Percentiles rank a stretch among this genome's conserved stretches.
These are phyloP conservation scores for Arthroderma sp. DNA, from an alignment of 2,329 filamentous ascomycete species.

Conservation along the genomic window DNA sequence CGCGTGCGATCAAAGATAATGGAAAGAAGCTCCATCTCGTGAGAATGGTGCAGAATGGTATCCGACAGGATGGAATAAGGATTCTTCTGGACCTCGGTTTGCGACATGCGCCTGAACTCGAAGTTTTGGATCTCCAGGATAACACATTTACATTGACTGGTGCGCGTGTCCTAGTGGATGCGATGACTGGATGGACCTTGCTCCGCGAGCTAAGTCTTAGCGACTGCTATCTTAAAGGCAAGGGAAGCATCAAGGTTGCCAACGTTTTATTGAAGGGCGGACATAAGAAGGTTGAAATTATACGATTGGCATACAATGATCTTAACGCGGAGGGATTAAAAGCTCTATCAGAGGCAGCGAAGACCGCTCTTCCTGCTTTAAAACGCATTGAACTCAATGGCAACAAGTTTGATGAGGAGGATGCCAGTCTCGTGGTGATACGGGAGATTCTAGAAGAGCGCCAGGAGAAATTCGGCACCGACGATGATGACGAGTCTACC, in stretches of 20 bases:
- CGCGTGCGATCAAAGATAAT: constrained; percentile 71
- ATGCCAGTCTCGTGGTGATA: constrained; percentile 55
- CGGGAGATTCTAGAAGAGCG: constrained; percentile 60
- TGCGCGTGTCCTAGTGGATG: constrained; percentile 62
- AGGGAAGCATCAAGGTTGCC: constrained; percentile 62
- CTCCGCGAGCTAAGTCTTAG: constrained; percentile 76
- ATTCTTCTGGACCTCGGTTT: constrained; percentile 69
- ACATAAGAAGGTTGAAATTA: constrained; percentile 64
- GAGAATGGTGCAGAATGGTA: constrained; percentile 98
- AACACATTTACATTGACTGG: constrained; percentile 87
- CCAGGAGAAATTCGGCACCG: constrained; percentile 53
- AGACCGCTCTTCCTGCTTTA: constrained; percentile 56
- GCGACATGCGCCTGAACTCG: constrained; percentile 52
- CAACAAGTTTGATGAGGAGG: constrained; percentile 85
- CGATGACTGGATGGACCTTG: constrained; percentile 58
- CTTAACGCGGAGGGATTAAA: constrained; percentile 67
- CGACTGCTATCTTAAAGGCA: constrained; percentile 69
- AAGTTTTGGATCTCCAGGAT: constrained; percentile 82
- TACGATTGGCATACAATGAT: constrained; percentile 88
- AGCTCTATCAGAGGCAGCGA: constrained; percentile 54
- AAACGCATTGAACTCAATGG: constrained; percentile 88
- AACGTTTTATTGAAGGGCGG: constrained; percentile 59
- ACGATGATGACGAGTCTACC: constrained; percentile 58
- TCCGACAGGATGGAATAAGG: constrained; percentile 82
- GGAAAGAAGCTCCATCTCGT: constrained; percentile 63